Percentiles rank a stretch among this genome's conserved stretches.
These are phyloP conservation scores for Termitomyces sp. DNA, from an alignment of 768 basidiomycete genomes.

Conservation along the genomic window DNA sequence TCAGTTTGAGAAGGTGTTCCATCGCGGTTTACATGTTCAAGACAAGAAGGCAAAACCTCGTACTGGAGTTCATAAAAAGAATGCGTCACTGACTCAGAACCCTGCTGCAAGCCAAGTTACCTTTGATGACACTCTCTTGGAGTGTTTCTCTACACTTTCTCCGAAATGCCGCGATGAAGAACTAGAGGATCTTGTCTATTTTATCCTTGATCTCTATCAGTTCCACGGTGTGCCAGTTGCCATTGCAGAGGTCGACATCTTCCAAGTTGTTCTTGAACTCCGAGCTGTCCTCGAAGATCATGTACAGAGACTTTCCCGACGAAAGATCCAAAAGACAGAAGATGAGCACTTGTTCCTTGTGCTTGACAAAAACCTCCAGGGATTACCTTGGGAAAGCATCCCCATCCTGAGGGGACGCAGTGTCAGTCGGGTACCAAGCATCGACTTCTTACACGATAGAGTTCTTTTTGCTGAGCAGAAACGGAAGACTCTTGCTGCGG, in stretches of 20 bases:
- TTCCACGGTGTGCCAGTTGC: slow-evolving; percentile 89
- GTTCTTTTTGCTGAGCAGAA: slow-evolving; percentile 55
- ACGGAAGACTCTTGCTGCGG: slow-evolving; percentile 18
- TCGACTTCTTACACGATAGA: slow-evolving; percentile 86
- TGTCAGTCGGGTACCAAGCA: slow-evolving; percentile 88
- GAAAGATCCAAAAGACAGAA: slow-evolving; percentile 21
- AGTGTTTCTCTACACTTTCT: slow-evolving; percentile 82
- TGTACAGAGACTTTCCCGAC: slow-evolving; percentile 29
- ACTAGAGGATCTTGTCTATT: slow-evolving; percentile 91
- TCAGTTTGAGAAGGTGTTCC: slow-evolving; percentile 75
- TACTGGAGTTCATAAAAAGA: slow-evolving; percentile 29
- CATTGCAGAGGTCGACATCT: slow-evolving; percentile 87
- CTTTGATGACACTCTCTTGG: slow-evolving; percentile 73
- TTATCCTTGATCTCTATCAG: slow-evolving; percentile 90
- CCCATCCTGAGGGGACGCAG: slow-evolving; percentile 81
- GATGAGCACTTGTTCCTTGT: slow-evolving; percentile 85
- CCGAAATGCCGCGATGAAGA: slow-evolving; percentile 89
- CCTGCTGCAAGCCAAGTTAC: slow-evolving; percentile 39
- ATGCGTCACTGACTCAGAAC: slow-evolving; percentile 26
- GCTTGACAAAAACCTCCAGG: slow-evolving; percentile 85
- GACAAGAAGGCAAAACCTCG: slow-evolving; percentile 57
- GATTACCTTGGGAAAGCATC: slow-evolving; percentile 94
- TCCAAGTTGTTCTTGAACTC: slow-evolving; percentile 86
- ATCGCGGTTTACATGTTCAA: slow-evolving; percentile 52
- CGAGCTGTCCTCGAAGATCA: slow-evolving; percentile 75